Evolutionary conservation across 1,284 basidiomycete species (phyloP).

Genomic region (Kwoniella shivajii): DNA sequence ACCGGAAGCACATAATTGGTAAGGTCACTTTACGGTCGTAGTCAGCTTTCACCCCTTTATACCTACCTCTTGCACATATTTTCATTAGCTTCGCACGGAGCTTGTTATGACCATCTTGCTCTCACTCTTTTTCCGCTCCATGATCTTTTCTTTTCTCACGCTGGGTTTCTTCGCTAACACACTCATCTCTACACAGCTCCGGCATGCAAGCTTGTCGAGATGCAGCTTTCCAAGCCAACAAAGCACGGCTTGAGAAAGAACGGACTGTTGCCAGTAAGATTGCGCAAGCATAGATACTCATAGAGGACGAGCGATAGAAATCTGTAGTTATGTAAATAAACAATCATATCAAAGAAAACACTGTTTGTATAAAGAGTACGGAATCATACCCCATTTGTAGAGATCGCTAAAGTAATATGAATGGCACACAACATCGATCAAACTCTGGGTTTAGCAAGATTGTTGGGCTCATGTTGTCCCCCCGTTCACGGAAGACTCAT

Average conservation of each 20-base stretch:
- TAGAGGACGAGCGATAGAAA: not conserved
- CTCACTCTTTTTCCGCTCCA: not conserved
- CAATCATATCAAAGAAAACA: not conserved
- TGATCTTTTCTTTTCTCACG: not conserved
- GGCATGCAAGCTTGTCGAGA: constrained; percentile 55
- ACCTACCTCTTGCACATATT: not conserved
- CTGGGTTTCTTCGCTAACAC: not conserved
- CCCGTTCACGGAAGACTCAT: no score
- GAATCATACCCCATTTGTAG: constrained; percentile 1
- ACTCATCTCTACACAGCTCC: constrained; percentile 28
- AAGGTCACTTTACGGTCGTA: constrained; percentile 33
- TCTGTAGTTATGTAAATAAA: not conserved
- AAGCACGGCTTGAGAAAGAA: constrained; percentile 54
- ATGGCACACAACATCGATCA: not conserved
- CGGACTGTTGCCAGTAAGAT: constrained; percentile 54
- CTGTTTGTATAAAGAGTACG: not conserved
- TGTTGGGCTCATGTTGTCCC: no score
- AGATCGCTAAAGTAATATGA: not conserved
- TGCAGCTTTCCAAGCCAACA: constrained; percentile 56
- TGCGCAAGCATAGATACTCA: constrained; percentile 43
- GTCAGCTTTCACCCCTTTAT: not conserved
- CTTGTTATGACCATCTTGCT: not conserved
- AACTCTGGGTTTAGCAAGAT: no score
- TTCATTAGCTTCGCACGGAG: not conserved
- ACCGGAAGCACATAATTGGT: constrained; percentile 56